These are phyloP conservation scores for Rhytidiadelphus loreus DNA, from an alignment of 225 moss, liverwort and hornwort genomes.

Conservation along the genomic window DNA sequence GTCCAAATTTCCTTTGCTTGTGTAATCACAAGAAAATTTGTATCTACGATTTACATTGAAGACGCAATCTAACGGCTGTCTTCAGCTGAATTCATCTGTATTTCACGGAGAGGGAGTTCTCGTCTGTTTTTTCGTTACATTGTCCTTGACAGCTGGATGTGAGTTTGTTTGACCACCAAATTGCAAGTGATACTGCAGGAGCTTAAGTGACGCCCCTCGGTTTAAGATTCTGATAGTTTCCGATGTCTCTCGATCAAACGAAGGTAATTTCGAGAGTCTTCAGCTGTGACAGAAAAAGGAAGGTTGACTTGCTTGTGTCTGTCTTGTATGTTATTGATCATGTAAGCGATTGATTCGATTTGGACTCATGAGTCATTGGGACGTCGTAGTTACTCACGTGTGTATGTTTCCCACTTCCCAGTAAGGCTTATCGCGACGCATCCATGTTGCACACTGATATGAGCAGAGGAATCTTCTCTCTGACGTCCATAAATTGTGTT, in stretches of 20 bases:
- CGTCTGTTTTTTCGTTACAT: background rate
- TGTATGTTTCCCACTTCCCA: background rate
- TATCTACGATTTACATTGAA: background rate
- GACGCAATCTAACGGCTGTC: background rate
- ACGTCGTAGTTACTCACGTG: background rate
- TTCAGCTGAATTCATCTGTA: background rate
- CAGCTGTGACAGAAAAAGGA: background rate
- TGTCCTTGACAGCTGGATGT: background rate
- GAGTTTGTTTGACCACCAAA: background rate
- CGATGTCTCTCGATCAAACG: background rate
- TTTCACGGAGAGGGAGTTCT: background rate
- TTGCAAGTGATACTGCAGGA: background rate
- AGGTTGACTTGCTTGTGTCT: background rate
- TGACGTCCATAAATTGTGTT: background rate
- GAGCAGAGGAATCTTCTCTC: background rate
- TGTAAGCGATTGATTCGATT: background rate
- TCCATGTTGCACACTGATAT: background rate
- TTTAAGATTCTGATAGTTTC: background rate
- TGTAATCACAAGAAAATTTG: conserved; percentile 2
- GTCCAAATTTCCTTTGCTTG: background rate
- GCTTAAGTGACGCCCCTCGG: background rate
- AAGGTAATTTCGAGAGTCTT: background rate
- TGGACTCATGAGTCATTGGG: background rate
- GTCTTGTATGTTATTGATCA: background rate
- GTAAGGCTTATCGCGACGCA: background rate